Conservation (phyloP, 768 basidiomycete genomes). For the Termitomyces sp. region DNA sequence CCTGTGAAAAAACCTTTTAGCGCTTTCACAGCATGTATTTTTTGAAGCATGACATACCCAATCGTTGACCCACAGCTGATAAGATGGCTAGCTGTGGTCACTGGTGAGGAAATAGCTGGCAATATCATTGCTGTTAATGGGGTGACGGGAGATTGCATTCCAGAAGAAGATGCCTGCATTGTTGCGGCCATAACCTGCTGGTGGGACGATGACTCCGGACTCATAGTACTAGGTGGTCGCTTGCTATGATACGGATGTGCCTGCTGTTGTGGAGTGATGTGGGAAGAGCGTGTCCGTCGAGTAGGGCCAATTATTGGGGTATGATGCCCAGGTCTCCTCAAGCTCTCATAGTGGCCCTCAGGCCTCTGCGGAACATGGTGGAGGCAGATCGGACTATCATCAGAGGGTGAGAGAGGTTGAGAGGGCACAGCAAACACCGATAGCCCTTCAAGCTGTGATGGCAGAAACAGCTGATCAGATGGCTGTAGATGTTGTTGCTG, state of each 20-base stretch:
- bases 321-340: slow-evolving; percentile 18
- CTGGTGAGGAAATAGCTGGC: slow-evolving; percentile 20
- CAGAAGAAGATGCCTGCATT: slow-evolving; percentile 20
- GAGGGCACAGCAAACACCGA: slow-evolving; percentile 25
- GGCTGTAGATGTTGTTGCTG: slow-evolving; percentile 17
- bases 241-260: slow-evolving; percentile 15
- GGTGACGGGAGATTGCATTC: slow-evolving; percentile 16
- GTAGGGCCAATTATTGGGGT: slow-evolving; percentile 12
- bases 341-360: slow-evolving; percentile 25
- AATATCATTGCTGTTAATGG: slow-evolving; percentile 17
- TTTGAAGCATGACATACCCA: slow-evolving; percentile 16
- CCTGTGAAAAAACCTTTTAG: slow-evolving; percentile 9
- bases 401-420: slow-evolving; percentile 22
- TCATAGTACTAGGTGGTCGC: slow-evolving; percentile 12
- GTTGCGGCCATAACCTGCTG: slow-evolving; percentile 17
- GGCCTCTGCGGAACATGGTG: slow-evolving; percentile 22
- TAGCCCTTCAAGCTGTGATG: slow-evolving; percentile 28
- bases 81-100: slow-evolving; percentile 17
- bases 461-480: slow-evolving; percentile 21
- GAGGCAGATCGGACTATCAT: slow-evolving; percentile 28
- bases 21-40: not conserved
- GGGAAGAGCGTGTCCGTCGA: slow-evolving; percentile 11
- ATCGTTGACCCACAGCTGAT: slow-evolving; percentile 20
- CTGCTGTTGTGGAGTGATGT: slow-evolving; percentile 9
- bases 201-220: slow-evolving; percentile 12